Evolutionary conservation across 768 basidiomycete genomes (phyloP).

Genomic region (Phylloporus sp.): DNA sequence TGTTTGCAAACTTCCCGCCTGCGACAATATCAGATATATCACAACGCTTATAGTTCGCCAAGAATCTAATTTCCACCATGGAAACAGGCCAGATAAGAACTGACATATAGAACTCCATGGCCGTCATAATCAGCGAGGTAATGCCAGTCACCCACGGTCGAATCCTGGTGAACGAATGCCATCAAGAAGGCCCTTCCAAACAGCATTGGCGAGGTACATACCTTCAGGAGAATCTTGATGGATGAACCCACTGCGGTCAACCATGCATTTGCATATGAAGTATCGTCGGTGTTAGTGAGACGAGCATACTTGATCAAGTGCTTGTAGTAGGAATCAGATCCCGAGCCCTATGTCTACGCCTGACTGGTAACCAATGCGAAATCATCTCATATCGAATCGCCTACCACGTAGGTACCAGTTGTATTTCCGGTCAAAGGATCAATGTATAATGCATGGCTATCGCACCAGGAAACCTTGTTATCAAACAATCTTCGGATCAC

Average conservation of each 20-base stretch:
- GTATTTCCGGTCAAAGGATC: conserved; percentile 48
- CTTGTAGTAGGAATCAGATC: conserved; percentile 73
- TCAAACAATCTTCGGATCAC: neutral
- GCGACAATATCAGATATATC: conserved; percentile 1
- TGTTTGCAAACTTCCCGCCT: conserved; percentile 67
- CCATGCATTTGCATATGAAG: conserved; percentile 64
- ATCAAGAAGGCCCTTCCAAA: neutral
- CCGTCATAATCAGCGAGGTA: conserved; percentile 65
- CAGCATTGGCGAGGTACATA: conserved; percentile 27
- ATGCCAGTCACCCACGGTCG: conserved; percentile 55
- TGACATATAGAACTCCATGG: conserved; percentile 51
- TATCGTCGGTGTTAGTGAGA: conserved; percentile 59
- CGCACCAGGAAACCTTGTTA: neutral
- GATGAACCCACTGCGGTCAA: conserved; percentile 66
- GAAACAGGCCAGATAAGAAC: conserved; percentile 75
- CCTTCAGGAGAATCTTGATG: conserved; percentile 52
- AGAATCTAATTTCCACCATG: conserved; percentile 73
- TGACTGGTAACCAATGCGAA: neutral
- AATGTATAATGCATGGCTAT: conserved; percentile 43
- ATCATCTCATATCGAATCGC: conserved; percentile 11
- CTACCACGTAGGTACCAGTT: conserved; percentile 53
- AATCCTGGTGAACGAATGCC: conserved; percentile 38
- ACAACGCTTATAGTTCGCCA: conserved; percentile 29
- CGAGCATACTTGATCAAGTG: conserved; percentile 70
- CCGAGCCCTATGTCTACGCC: conserved; percentile 57